Evolutionary conservation across 345 rosid genomes (phyloP).

Genomic region (Gossypium ekmanianum): DNA sequence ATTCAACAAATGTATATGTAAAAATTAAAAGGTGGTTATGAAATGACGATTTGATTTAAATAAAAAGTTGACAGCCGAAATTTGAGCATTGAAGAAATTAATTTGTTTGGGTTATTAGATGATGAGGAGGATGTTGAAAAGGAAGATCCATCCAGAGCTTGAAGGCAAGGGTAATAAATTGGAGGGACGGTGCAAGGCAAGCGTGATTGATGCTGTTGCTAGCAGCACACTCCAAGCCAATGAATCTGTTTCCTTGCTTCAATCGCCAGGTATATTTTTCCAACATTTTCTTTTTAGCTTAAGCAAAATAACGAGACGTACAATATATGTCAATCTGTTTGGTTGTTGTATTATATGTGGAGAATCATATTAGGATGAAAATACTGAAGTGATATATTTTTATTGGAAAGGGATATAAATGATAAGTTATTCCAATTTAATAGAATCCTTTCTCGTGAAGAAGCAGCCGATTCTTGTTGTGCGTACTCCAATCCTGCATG

Average conservation of each 20-base stretch:
- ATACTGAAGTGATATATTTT: too few relatives aligned
- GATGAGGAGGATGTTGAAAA: slow-evolving; percentile 82
- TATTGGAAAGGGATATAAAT: too few relatives aligned
- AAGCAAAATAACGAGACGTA: too few relatives aligned
- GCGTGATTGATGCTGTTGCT: slow-evolving; percentile 13
- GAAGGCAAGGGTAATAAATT: slow-evolving; percentile 38
- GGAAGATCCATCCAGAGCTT: slow-evolving; percentile 82
- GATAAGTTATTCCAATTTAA: too few relatives aligned
- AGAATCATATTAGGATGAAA: too few relatives aligned
- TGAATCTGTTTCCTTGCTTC: slow-evolving; percentile 49
- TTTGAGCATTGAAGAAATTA: background rate
- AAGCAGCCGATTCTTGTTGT: slow-evolving; percentile 19
- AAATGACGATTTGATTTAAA: background rate
- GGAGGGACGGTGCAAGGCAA: slow-evolving; percentile 31
- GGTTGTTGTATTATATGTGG: too few relatives aligned
- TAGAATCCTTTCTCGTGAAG: background rate
- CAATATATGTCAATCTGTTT: too few relatives aligned
- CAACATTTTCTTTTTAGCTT: background rate
- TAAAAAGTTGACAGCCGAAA: background rate
- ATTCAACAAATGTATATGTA: background rate
- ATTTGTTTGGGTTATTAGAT: slow-evolving; percentile 33
- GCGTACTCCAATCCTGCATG: slow-evolving; percentile 17
- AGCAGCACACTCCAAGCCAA: slow-evolving; percentile 25
- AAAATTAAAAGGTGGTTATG: background rate
- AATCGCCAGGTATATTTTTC: slow-evolving; percentile 34